Percentiles rank a stretch among this genome's conserved stretches.
phyloP scores from a whole-genome alignment of 2,329 filamentous ascomycete species.

The Venturia pyrina region DNA sequence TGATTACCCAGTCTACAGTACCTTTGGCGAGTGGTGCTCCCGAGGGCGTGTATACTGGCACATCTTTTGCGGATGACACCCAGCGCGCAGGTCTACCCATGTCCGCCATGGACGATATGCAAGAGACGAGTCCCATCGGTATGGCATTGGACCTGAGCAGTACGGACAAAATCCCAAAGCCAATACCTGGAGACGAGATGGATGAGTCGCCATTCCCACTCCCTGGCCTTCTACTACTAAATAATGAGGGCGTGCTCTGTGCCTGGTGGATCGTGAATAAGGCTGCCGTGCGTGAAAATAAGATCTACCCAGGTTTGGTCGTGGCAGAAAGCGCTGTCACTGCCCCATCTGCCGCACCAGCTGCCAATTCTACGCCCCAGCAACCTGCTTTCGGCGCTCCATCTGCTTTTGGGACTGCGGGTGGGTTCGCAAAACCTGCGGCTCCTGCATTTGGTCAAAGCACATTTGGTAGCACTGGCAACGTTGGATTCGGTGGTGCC shows the following conservation, averaged over 20 bases:
- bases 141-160: constrained; percentile 74
- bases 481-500: constrained; percentile 10
- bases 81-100: constrained; percentile 62
- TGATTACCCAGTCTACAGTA: constrained; percentile 64
- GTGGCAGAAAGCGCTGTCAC: constrained; percentile 15
- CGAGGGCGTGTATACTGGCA: constrained; percentile 57
- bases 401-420: constrained; percentile 18
- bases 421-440: constrained; percentile 13
- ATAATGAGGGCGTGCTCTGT: constrained; percentile 75
- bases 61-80: constrained; percentile 62
- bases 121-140: constrained; percentile 71
- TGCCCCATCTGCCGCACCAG: constrained; percentile 15
- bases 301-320: constrained; percentile 59
- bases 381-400: constrained; percentile 5
- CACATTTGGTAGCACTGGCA: constrained; percentile 15
- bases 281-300: constrained; percentile 67
- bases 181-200: constrained; percentile 69
- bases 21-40: constrained; percentile 50
- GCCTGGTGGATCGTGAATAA: constrained; percentile 91
- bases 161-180: constrained; percentile 66
- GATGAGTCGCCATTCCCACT: constrained; percentile 70
- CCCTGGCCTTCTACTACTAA: constrained; percentile 75
- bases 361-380: constrained; percentile 14
- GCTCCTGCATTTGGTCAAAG: constrained; percentile 20
- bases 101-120: constrained; percentile 49